These are phyloP conservation scores for Tuber borchii DNA, from an alignment of 495 filamentous ascomycete genomes.

Conservation along the genomic window DNA sequence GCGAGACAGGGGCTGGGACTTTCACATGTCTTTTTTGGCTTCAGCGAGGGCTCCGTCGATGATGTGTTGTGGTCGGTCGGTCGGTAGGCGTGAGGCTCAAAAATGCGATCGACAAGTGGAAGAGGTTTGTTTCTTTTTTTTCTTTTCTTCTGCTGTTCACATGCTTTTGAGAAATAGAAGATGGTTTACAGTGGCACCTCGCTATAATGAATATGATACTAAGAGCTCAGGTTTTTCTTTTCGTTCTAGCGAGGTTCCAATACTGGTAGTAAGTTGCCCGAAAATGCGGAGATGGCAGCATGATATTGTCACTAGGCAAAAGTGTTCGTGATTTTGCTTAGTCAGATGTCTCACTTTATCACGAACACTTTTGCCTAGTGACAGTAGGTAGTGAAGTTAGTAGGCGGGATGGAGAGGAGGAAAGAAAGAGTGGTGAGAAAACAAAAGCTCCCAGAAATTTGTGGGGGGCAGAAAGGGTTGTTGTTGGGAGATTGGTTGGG, in stretches of 20 bases:
- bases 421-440: no score
- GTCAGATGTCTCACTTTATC: no score
- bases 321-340: no score
- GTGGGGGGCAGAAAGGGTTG: not conserved
- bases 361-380: no score
- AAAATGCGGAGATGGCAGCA: not conserved
- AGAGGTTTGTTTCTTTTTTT: not conserved
- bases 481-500: constrained; percentile 4
- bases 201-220: no score
- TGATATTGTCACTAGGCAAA: no score
- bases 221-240: no score
- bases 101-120: not conserved
- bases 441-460: not conserved
- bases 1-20: not conserved
- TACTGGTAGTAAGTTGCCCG: no score
- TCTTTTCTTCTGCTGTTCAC: not conserved
- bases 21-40: not conserved
- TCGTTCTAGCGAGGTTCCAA: no score
- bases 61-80: not conserved
- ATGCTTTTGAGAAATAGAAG: not conserved
- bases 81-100: not conserved
- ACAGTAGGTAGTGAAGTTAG: not conserved
- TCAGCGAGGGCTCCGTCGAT: not conserved
- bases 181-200: not conserved
- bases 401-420: not conserved